These are phyloP conservation scores for Cantharellus anzutake DNA, from an alignment of 768 basidiomycete species.

Conservation along the genomic window DNA sequence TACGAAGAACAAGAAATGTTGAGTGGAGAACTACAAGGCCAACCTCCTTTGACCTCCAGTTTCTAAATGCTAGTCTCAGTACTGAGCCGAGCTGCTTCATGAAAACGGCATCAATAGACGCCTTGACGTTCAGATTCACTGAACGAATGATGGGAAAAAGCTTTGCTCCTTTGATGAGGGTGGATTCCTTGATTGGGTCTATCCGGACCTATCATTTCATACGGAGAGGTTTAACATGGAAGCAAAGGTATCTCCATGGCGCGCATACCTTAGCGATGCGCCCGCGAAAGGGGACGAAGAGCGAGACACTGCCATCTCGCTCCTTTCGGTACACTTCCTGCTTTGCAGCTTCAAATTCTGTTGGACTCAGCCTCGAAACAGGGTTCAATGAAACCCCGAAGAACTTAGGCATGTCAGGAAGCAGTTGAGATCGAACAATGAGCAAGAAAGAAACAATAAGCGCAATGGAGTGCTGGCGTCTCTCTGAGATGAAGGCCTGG, in stretches of 20 bases:
- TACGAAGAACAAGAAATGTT: conserved; percentile 67
- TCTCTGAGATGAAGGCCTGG: not conserved
- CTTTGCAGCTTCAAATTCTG: conserved; percentile 21
- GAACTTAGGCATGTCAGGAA: not conserved
- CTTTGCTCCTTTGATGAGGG: conserved; percentile 32
- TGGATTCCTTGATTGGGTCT: conserved; percentile 28
- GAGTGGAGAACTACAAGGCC: conserved; percentile 62
- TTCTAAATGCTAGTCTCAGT: conserved; percentile 52
- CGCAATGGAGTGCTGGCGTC: not conserved
- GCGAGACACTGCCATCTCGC: conserved; percentile 35
- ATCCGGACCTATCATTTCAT: conserved; percentile 22
- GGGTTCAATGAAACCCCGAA: not conserved
- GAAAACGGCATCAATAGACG: conserved; percentile 40
- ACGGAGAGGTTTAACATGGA: not conserved
- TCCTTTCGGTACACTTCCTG: conserved; percentile 46
- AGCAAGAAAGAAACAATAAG: conserved; percentile 5
- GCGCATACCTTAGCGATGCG: conserved; percentile 38
- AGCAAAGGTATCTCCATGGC: not conserved
- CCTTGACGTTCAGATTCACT: conserved; percentile 30
- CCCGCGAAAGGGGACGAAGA: conserved; percentile 50
- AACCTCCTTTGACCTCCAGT: conserved; percentile 44
- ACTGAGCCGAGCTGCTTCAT: conserved; percentile 56
- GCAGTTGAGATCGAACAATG: not conserved
- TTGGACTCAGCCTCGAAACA: not conserved
- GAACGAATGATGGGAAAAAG: conserved; percentile 41